A percentile compares a stretch with the other conserved stretches of the same genome.
phyloP scores from a whole-genome alignment of 2,329 filamentous ascomycete genomes.

The Colletotrichum tamarilloi region DNA sequence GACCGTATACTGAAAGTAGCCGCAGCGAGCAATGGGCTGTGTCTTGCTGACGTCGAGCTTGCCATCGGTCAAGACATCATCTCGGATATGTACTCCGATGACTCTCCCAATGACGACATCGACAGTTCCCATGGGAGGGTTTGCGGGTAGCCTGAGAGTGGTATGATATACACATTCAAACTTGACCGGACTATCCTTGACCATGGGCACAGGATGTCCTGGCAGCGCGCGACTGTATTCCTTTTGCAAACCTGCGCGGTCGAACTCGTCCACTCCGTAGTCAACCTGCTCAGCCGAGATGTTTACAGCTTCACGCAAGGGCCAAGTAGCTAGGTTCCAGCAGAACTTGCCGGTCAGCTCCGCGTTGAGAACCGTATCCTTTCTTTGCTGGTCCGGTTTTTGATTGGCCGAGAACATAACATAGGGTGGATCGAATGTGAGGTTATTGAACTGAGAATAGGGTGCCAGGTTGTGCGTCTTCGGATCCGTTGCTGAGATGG shows the following conservation, averaged over 20 bases:
- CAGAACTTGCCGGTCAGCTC: constrained; percentile 66
- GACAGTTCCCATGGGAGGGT: too few species aligned
- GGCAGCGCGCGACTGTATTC: too few species aligned
- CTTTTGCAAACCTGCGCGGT: constrained; percentile 40
- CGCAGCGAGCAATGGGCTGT: constrained; percentile 68
- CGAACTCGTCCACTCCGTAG: constrained; percentile 66
- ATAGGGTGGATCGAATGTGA: constrained; percentile 52
- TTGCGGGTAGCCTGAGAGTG: too few species aligned
- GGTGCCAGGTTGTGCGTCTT: constrained; percentile 65
- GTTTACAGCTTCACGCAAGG: constrained; percentile 66
- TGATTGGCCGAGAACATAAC: constrained; percentile 72
- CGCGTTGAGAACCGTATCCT: constrained; percentile 68
- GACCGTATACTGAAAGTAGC: constrained; percentile 69
- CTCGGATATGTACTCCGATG: constrained; percentile 57
- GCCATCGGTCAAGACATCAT: constrained; percentile 64
- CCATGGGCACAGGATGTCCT: too few species aligned
- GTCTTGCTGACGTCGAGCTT: constrained; percentile 67
- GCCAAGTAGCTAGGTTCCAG: constrained; percentile 70
- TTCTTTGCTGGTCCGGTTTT: constrained; percentile 55
- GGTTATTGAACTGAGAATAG: constrained; percentile 40
- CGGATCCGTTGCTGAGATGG: constrained; percentile 55
- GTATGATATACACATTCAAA: too few species aligned
- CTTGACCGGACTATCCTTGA: too few species aligned
- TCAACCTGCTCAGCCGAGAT: constrained; percentile 61
- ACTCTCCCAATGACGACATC: too few species aligned